A percentile compares a stretch with the other conserved stretches of the same genome.
Conservation (phyloP, 345 rosid species). For the Brassica napus region DNA sequence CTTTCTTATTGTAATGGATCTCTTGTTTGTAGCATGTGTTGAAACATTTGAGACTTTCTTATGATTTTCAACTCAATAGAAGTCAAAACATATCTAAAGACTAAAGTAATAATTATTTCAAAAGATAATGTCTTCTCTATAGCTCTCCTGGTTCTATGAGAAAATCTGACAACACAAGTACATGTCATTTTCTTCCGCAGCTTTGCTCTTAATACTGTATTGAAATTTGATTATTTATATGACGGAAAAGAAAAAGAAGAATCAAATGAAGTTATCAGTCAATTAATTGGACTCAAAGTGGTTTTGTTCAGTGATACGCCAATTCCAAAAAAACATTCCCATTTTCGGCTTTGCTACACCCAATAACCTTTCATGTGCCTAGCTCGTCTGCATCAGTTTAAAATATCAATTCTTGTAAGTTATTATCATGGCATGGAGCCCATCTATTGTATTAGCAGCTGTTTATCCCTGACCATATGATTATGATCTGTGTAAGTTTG, state of each 20-base stretch:
- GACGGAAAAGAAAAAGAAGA: not conserved
- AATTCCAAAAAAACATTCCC: slow-evolving; percentile 15
- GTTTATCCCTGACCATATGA: not conserved
- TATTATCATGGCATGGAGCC: not conserved
- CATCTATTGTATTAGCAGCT: not conserved
- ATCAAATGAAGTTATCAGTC: slow-evolving; percentile 11
- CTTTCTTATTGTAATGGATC: not conserved
- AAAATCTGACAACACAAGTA: slow-evolving; percentile 11
- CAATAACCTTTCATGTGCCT: not conserved
- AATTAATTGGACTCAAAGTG: slow-evolving; percentile 14
- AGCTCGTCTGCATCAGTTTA: not conserved
- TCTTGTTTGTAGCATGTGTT: slow-evolving; percentile 15
- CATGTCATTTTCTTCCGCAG: slow-evolving; percentile 15
- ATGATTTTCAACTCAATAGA: not conserved
- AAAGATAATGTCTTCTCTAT: not conserved
- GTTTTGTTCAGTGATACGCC: slow-evolving; percentile 24
- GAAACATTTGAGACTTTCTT: not conserved
- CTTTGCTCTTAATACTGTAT: not conserved
- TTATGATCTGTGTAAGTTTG: not conserved
- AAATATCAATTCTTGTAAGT: not conserved
- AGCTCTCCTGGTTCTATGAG: not conserved
- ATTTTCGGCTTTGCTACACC: slow-evolving; percentile 25
- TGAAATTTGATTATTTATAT: not conserved
- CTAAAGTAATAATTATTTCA: not conserved
- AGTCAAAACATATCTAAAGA: slow-evolving; percentile 3